Base-by-base conservation (phyloP, 352 stramenopile species). In the Phytophthora pisi region DNA sequence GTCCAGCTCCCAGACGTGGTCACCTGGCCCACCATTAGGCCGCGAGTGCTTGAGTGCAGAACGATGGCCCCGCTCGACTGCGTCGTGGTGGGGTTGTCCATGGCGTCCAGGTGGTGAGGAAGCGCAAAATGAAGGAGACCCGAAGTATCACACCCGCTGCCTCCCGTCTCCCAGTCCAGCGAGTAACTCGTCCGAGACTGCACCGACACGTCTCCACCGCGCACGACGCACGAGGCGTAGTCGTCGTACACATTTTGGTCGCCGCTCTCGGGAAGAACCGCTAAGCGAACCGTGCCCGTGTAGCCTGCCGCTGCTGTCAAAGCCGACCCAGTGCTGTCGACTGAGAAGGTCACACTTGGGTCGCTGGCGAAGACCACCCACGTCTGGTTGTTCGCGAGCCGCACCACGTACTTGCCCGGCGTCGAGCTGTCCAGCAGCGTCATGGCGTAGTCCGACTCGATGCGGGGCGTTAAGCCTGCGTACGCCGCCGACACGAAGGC, bases 61-160 rank as follows among this genome's bases (percentile, higher is more conserved):
- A 70, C 26, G 55, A 84, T 78, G 2, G 68, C 50, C 1, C n/a
- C 55, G 6, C 56, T 52, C 36, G 31, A 69, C 26, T 74, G 51
- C 24, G 61, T 52, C n/a, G 43, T 60, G 11, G 42, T 54, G 10
- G 51, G 16, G 20, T 38, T 24, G 3, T 20, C 49, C 40, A 88
- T 66, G 4, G 72, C 73, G 16, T 78, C 67, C 24, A 84, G 46
- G 38, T 89, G 81, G 38, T 89, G 81, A 58, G 57, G 71, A 20
- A 86, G 56, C 10, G 75, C 81, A 60, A 88, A 87, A 57, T 89
- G 78, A 13, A 86, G 51, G 8, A 89, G 58, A 4, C 81, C 81
- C 1, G 53, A 18, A 0, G 43, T 58, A 4, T 62, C 52, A 43
- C 80, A 89, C 15, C 61, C 67, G 11, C 59, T 56, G 54, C 78